These are phyloP conservation scores for Aspergillus sp. DNA, from an alignment of 2,329 filamentous ascomycete genomes.

Conservation along the genomic window DNA sequence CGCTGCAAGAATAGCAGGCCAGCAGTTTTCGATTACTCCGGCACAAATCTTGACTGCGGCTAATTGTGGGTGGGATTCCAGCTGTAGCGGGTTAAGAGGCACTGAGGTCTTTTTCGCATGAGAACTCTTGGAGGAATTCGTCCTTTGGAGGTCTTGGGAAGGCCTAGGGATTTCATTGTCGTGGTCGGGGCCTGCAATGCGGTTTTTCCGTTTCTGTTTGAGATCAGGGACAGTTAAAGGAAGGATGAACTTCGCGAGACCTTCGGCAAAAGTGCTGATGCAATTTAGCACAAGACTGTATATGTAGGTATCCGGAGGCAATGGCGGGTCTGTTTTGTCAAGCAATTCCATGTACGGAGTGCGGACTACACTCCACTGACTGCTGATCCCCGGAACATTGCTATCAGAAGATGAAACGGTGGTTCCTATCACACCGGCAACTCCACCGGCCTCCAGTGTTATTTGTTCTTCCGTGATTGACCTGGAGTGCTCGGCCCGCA, in stretches of 20 bases:
- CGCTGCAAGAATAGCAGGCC: slow-evolving; percentile 91
- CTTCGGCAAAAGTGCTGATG: slow-evolving; percentile 86
- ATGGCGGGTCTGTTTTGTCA: slow-evolving; percentile 82
- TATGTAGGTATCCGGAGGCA: slow-evolving; percentile 86
- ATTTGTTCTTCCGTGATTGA: slow-evolving; percentile 71
- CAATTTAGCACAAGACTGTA: slow-evolving; percentile 87
- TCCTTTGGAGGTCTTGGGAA: slow-evolving; percentile 29
- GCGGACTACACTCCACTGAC: slow-evolving; percentile 83
- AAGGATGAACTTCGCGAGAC: slow-evolving; percentile 86
- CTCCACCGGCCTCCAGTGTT: slow-evolving; percentile 82
- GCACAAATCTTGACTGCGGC: slow-evolving; percentile 73
- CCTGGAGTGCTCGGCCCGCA: slow-evolving; percentile 55
- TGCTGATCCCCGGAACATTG: slow-evolving; percentile 73
- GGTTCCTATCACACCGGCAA: slow-evolving; percentile 81
- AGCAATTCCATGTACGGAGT: slow-evolving; percentile 90
- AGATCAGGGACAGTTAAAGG: slow-evolving; percentile 81
- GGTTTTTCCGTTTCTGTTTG: slow-evolving; percentile 49
- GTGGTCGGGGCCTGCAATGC: slow-evolving; percentile 35
- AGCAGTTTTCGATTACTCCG: slow-evolving; percentile 82
- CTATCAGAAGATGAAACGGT: slow-evolving; percentile 64
- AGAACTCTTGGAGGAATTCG: slow-evolving; percentile 25
- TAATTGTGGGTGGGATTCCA: slow-evolving; percentile 70
- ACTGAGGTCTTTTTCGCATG: slow-evolving; percentile 29
- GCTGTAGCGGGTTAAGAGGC: slow-evolving; percentile 76
- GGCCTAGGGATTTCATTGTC: slow-evolving; percentile 30